Base-by-base conservation (phyloP, 495 filamentous ascomycete genomes). In the Xylaria castorea region DNA sequence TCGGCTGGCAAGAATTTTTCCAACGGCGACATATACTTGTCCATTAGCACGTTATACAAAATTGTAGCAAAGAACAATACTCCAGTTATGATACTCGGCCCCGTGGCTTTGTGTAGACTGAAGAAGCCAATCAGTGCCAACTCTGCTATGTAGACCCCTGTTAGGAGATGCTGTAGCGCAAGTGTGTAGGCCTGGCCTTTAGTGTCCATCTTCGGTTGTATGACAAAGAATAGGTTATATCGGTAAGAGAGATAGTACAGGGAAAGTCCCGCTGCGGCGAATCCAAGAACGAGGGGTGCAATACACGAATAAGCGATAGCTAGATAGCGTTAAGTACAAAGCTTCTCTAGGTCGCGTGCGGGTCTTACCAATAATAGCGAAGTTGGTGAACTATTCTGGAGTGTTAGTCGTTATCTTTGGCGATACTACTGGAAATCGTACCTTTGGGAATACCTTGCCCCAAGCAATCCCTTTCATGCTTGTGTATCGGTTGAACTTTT, bases 301-400 rank as follows among this genome's bases (percentile, higher is more conserved):
- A 97, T 96, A 80, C 92, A 92, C 11, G 94, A 93, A 77, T 97
- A 97, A 68, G 90, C 90, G 74, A 97, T 90, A 36, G 91, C 92
- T 86, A 74, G 32, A 27, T 53, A 40, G 9, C 20, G 5, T 61
- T 77, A 30, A 75, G 74, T 32, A 40, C 51, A 1, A 9, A 44
- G 20, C 30, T 58, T 51, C 20, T 9, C 2, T 34, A 12, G 36
- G 5, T 3, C 9, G 8, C 18, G 34, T 32, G 55, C 9, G 1
- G 22, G 32, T 75, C 84, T 62, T 70, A 85, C 85, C 85, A 74
- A 97, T 94, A 38, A 94, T 92, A 18, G 86, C 87, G 75, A 97
- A 80, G 71, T 95, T 92, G 25, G 93, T 93, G 75, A 93, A 93
- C 46, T 79, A 32, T 40, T 12, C 30, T 7, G n/a, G 38, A 25